Evolutionary conservation across 2,329 filamentous ascomycete genomes (phyloP), one percentile per base, ranked within the genome.

Genomic region (Nothopassalora personata): DNA sequence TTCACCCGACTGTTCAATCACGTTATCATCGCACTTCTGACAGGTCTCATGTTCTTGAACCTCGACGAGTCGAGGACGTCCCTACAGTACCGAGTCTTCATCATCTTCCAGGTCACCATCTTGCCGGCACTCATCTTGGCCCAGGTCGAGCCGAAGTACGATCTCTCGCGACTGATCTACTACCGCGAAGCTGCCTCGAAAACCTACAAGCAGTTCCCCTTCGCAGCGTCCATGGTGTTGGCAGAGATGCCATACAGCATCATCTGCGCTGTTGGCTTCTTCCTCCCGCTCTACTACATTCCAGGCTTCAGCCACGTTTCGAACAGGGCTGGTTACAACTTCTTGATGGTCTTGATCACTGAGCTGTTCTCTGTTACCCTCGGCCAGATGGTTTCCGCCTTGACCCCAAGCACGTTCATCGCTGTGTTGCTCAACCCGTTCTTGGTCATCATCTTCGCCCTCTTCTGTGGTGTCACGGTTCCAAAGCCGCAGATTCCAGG

Each of bases 1-100:
- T 94, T 95, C 73, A 95, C 91, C 0, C 84, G 91, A 18, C 78
- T 96, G 18, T 95, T 93, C 79, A 92, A 89, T 70, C 91, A 96
- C 72, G 78, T 93, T 60, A 83, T 86, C 61, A 89, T 96, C 64
- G 87, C 89, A 1, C 70, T 96, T 13, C 77, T 95, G 57, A 90
- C 88, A 0, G 91, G 91, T 66, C 80, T 96, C 11, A 87, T 87
- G 34, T 96, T 88, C 73, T 79, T 95, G 51, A 83, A 90, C 61
- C 83, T 96, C 8, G 86, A 93, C 70, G 76, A 91, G 68, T 91
- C 88, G 2, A 83, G 88, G 9, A 77, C 86, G 1, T 89, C 87
- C 1, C 81, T 96, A 4, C 91, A 96, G 74, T 89, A 94, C 78
- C 86, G 87, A 60, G 83, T 96, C 62, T 96, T 96, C 74, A 85